Evolutionary conservation across 1,284 basidiomycete genomes (phyloP), one percentile per base, ranked within the genome.

Genomic region (Rhodotorula sp.): DNA sequence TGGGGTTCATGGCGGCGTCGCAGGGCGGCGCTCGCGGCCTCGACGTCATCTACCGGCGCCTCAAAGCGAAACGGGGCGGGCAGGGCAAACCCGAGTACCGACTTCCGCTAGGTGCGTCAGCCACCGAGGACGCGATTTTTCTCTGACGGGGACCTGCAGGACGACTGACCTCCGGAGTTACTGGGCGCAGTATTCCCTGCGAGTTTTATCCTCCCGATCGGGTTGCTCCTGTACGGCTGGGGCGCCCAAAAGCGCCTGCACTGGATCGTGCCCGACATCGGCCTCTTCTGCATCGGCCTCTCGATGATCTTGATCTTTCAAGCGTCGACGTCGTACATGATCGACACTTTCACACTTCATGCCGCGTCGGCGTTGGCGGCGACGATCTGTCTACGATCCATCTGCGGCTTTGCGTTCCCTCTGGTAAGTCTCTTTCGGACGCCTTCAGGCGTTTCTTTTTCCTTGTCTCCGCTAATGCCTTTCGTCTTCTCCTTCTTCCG

Each of bases 151-250:
- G 28, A 59, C 14, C 14, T 5, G 5, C 26, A 15, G 15, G 43
- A 16, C 69, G 72, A 62, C 34, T 34, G 67, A 66, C 78, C n/a
- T 28, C 5, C 2, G 38, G 21, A 10, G 15, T 38, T 43, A 1
- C 38, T 43, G 16, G 10, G 34, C 55, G 23, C 68, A 3, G 86
- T 91, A 84, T 77, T 90, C 31, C 83, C 86, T 0, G 87, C 87
- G 0, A 84, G 85, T 0, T 70, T 87, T 2, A 18, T 86, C 3
- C 82, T 89, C 10, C 80, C 81, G 0, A 86, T 85, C 0, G 90
- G 89, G 0, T 79, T 90, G 14, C 79, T 91, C 28, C 80, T 90
- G 18, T 80, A 85, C 1, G 89, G 90, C 19, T 91, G 89, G 89
- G 83, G 85, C 0, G 86, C 86, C 7, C 77, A 88, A 63, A 79